Percentiles rank a stretch among this genome's conserved stretches.
phyloP scores from a whole-genome alignment of 2,329 filamentous ascomycete species.

The Colletotrichum neosansevieriae region DNA sequence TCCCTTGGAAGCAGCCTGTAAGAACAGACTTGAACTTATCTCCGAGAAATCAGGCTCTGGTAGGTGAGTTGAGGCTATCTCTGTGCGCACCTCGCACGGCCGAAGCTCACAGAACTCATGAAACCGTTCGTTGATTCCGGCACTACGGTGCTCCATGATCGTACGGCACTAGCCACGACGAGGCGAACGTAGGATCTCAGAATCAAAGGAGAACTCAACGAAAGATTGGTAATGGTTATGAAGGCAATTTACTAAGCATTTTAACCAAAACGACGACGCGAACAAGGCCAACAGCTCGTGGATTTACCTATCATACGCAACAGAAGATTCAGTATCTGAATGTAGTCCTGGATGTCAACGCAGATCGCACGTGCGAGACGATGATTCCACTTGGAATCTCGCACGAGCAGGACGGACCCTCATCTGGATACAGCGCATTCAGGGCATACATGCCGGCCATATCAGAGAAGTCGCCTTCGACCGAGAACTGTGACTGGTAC shows the following conservation, averaged over 20 bases:
- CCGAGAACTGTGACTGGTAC: background rate
- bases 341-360: background rate
- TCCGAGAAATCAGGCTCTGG: background rate
- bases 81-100: slow-evolving; percentile 37
- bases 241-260: background rate
- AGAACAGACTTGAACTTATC: background rate
- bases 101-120: slow-evolving; percentile 4
- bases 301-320: background rate
- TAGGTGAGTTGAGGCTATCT: slow-evolving; percentile 12
- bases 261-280: background rate
- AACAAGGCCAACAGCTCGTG: background rate
- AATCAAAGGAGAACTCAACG: background rate
- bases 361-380: background rate
- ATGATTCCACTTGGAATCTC: background rate
- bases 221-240: too few relatives aligned
- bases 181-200: too few relatives aligned
- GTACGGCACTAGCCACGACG: background rate
- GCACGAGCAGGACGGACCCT: background rate
- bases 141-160: background rate
- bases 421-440: background rate
- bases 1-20: background rate
- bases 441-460: background rate
- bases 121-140: slow-evolving; percentile 24
- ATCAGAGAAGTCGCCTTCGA: background rate
- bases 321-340: background rate